Conservation (phyloP, 176 grass and related monocot genomes). For the Calamus simplicifolius region DNA sequence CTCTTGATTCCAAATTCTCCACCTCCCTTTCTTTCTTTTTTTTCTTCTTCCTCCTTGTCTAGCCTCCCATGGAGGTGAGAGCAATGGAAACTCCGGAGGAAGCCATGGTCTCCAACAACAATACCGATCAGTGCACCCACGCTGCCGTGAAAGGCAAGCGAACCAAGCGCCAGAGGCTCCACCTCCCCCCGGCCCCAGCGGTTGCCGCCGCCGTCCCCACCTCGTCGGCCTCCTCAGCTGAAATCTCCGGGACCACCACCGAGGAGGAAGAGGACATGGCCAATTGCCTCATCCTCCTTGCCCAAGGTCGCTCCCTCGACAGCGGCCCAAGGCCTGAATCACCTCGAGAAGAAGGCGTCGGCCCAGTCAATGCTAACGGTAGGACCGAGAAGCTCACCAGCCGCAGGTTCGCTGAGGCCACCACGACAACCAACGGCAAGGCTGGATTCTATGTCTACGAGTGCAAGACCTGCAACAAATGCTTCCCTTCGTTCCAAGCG, state of each 20-base stretch:
- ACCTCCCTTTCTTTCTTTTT: no score
- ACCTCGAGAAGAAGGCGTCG: not conserved
- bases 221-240: constrained; percentile 8
- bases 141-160: constrained; percentile 11
- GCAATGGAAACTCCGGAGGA: not conserved
- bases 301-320: not conserved
- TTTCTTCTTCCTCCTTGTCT: not conserved
- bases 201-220: not conserved
- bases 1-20: no score
- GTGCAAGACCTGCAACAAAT: constrained; percentile 26
- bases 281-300: constrained; percentile 25
- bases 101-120: not conserved
- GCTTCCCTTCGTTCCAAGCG: not conserved
- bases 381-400: not conserved
- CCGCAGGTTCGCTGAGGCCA: not conserved
- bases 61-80: not conserved
- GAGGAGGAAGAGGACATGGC: constrained; percentile 23
- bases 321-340: no score
- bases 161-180: constrained; percentile 7
- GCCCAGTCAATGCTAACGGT: no score
- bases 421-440: not conserved
- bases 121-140: no score
- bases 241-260: constrained; percentile 3
- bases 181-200: no score
- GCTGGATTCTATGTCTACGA: constrained; percentile 7